These are phyloP conservation scores for Xylariaceae sp. DNA, from an alignment of 2,329 filamentous ascomycete genomes.

Conservation along the genomic window DNA sequence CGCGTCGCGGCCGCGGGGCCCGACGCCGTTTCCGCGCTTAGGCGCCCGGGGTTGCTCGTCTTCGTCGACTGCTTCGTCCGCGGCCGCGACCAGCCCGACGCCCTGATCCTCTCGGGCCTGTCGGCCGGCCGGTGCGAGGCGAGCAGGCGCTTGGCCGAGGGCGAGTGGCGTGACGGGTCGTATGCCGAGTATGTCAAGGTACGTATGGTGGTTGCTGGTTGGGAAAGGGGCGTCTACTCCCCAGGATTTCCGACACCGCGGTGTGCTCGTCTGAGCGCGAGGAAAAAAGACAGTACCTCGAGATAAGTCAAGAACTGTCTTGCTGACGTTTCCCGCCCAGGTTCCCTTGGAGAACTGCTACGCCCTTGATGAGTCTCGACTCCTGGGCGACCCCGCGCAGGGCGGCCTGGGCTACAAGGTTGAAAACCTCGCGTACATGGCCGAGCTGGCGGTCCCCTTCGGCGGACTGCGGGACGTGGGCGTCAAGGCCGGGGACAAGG, in stretches of 20 bases:
- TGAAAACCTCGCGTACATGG: slow-evolving; percentile 30
- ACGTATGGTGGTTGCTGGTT: no score
- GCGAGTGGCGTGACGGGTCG: slow-evolving; percentile 25
- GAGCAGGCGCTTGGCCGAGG: slow-evolving; percentile 20
- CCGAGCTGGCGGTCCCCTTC: slow-evolving; percentile 30
- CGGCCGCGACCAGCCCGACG: slow-evolving; percentile 25
- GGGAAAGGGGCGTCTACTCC: no score
- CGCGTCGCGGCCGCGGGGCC: slow-evolving; percentile 25
- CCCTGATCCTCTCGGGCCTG: slow-evolving; percentile 22
- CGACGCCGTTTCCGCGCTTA: slow-evolving; percentile 23
- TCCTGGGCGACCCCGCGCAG: slow-evolving; percentile 14
- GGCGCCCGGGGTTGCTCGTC: slow-evolving; percentile 27
- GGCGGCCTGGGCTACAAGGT: slow-evolving; percentile 29
- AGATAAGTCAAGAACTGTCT: no score
- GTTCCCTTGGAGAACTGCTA: slow-evolving; percentile 29
- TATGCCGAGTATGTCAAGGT: slow-evolving; percentile 28
- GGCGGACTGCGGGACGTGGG: slow-evolving; percentile 37
- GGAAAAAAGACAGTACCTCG: no score
- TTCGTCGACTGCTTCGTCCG: slow-evolving; percentile 25
- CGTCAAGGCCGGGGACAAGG: slow-evolving; percentile 36
- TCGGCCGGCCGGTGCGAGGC: slow-evolving; percentile 19
- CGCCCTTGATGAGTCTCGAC: slow-evolving; percentile 23
- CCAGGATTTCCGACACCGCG: no score
- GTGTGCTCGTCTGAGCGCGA: no score
- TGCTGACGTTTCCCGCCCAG: no score